These are phyloP conservation scores for Austroboletus niveus DNA, from an alignment of 1,284 basidiomycete genomes.

Conservation along the genomic window DNA sequence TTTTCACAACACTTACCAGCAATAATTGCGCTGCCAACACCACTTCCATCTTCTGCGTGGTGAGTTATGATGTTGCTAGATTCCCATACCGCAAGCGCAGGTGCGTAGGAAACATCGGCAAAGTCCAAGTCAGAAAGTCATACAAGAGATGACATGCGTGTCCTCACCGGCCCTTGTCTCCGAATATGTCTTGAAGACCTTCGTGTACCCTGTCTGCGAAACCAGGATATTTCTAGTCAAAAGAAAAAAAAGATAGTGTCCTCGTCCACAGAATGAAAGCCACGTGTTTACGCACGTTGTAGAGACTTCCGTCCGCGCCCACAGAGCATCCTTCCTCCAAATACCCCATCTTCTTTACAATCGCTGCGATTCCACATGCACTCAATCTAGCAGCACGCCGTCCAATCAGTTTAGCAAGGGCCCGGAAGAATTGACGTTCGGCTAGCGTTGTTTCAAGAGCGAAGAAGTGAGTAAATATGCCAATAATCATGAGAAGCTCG, in stretches of 20 bases:
- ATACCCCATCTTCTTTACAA: constrained; percentile 90
- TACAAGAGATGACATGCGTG: background rate
- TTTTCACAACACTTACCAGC: constrained; percentile 57
- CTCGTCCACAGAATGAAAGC: constrained; percentile 1
- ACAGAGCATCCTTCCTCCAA: constrained; percentile 87
- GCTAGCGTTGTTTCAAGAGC: constrained; percentile 91
- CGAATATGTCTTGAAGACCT: constrained; percentile 89
- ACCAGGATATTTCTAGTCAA: constrained; percentile 84
- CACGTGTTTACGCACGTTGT: constrained; percentile 65
- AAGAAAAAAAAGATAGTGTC: constrained; percentile 5
- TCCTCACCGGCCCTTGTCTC: constrained; percentile 84
- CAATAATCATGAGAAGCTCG: constrained; percentile 93
- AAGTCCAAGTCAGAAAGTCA: background rate
- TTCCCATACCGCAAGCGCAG: background rate
- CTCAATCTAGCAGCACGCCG: constrained; percentile 84
- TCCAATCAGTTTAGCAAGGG: constrained; percentile 88
- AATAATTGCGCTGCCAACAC: constrained; percentile 95
- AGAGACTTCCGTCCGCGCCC: constrained; percentile 90
- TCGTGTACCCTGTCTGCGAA: constrained; percentile 89
- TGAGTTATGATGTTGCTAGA: constrained; percentile 80
- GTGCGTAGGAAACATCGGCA: background rate
- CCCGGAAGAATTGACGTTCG: constrained; percentile 93
- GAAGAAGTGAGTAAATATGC: constrained; percentile 96
- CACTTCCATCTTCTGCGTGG: constrained; percentile 93
- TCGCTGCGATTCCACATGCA: constrained; percentile 92